These are phyloP conservation scores for Aegilops umbellulata DNA, from an alignment of 176 grass and related monocot species.

Conservation along the genomic window DNA sequence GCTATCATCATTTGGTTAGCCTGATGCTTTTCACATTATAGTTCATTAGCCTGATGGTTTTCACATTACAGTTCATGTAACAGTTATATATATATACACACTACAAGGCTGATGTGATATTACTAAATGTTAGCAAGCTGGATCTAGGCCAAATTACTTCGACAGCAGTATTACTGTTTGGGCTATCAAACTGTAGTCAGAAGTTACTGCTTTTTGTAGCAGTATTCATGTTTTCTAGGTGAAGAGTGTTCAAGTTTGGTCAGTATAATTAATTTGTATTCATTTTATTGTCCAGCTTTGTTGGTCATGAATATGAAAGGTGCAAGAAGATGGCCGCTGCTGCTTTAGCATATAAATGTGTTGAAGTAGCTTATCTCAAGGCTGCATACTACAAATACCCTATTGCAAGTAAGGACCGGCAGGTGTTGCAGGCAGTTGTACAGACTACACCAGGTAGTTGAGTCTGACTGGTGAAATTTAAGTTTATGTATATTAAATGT, in stretches of 20 bases:
- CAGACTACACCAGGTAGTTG: constrained; percentile 72
- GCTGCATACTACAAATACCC: constrained; percentile 86
- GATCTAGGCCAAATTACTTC: background rate
- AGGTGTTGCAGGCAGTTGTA: constrained; percentile 78
- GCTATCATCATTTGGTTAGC: background rate
- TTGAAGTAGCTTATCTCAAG: constrained; percentile 98
- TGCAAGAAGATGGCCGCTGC: constrained; percentile 84
- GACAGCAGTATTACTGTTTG: constrained; percentile 1
- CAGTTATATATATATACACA: background rate
- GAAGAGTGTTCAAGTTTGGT: constrained; percentile 17
- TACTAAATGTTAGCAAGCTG: constrained; percentile 18
- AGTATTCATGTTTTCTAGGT: constrained; percentile 4
- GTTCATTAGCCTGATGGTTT: background rate
- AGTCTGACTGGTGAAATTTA: constrained; percentile 22
- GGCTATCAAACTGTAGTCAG: constrained; percentile 13
- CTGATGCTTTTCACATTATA: background rate
- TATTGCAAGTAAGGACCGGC: constrained; percentile 71
- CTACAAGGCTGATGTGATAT: background rate
- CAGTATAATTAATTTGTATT: constrained; percentile 19
- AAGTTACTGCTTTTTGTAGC: background rate
- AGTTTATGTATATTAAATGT: constrained; percentile 15
- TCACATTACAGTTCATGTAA: background rate
- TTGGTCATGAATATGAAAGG: constrained; percentile 87
- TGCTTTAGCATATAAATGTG: constrained; percentile 95
- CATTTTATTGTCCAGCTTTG: constrained; percentile 62